Evolutionary conservation across 2,329 filamentous ascomycete genomes (phyloP).

Genomic region (Ophiostoma sp.): DNA sequence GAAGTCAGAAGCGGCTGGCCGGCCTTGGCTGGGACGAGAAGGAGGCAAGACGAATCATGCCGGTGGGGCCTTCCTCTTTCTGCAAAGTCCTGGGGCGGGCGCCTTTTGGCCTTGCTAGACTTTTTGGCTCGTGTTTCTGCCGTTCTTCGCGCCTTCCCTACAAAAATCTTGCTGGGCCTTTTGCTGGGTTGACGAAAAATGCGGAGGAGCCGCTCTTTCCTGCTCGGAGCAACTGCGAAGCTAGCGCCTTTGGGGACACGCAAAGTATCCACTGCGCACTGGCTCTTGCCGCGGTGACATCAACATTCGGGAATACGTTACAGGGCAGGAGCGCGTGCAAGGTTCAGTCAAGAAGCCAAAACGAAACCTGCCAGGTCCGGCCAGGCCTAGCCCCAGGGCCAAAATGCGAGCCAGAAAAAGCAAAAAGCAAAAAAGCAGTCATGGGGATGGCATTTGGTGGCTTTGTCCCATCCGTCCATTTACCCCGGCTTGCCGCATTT

Average conservation of each 20-base stretch:
- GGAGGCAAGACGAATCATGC: conserved; percentile 17
- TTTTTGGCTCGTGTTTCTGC: not conserved
- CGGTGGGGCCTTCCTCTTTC: not conserved
- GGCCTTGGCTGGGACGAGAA: conserved; percentile 11
- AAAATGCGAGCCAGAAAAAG: not conserved
- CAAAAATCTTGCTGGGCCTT: not conserved
- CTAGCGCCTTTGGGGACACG: not conserved
- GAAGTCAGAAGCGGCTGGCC: not conserved
- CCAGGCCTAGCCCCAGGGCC: not conserved
- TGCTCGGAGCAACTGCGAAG: not conserved
- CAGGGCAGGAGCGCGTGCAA: not conserved
- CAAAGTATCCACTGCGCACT: conserved; percentile 6
- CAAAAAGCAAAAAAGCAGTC: not conserved
- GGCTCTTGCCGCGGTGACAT: conserved; percentile 18
- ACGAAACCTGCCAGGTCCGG: conserved; percentile 3
- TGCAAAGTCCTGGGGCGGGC: not conserved
- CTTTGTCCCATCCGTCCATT: not conserved
- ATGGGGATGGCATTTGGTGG: conserved; percentile 8
- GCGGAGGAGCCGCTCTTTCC: conserved; percentile 10
- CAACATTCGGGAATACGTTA: conserved; percentile 8
- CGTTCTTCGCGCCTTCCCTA: conserved; percentile 13
- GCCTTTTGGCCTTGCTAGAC: not conserved
- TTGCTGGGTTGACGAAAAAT: conserved; percentile 13
- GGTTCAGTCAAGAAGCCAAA: not conserved
- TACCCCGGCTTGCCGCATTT: not conserved